These are phyloP conservation scores for Xylariaceae sp. DNA, from an alignment of 2,329 filamentous ascomycete genomes.

Conservation along the genomic window DNA sequence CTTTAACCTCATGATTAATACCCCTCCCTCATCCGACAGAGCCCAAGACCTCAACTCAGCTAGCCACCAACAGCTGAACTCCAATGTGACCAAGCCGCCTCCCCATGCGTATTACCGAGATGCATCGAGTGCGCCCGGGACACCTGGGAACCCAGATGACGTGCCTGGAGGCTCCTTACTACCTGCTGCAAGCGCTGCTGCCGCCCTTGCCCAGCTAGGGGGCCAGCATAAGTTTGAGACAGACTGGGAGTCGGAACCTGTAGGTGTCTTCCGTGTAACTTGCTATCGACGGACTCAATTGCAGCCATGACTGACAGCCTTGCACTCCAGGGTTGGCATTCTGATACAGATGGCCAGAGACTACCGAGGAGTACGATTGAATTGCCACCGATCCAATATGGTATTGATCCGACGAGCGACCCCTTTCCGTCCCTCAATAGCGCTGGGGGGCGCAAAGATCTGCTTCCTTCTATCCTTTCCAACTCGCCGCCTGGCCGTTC, in stretches of 20 bases:
- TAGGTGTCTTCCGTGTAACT: slow-evolving; percentile 42
- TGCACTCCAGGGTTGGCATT: slow-evolving; percentile 60
- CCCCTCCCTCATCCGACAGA: slow-evolving; percentile 67
- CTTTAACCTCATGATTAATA: slow-evolving; percentile 94
- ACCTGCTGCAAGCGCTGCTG: slow-evolving; percentile 73
- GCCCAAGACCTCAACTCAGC: slow-evolving; percentile 42
- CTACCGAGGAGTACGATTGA: slow-evolving; percentile 66
- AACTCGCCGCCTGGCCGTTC: slow-evolving; percentile 83
- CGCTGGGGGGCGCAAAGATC: slow-evolving; percentile 61
- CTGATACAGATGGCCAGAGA: slow-evolving; percentile 63
- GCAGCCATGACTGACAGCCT: slow-evolving; percentile 17
- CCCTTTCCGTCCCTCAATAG: slow-evolving; percentile 60
- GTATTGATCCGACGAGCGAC: slow-evolving; percentile 66
- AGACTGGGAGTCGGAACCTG: slow-evolving; percentile 74
- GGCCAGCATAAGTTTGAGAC: slow-evolving; percentile 70
- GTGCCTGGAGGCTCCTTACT: slow-evolving; percentile 58
- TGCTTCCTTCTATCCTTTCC: slow-evolving; percentile 76
- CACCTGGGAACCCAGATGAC: slow-evolving; percentile 67
- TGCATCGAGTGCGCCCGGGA: slow-evolving; percentile 61
- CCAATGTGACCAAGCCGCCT: slow-evolving; percentile 41
- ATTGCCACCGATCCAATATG: slow-evolving; percentile 62
- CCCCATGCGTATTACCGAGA: slow-evolving; percentile 66
- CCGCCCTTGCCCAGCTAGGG: slow-evolving; percentile 74
- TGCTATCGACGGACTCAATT: slow-evolving; percentile 7
- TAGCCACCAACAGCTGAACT: slow-evolving; percentile 22